Evolutionary conservation across 805 yeast genomes (phyloP).

Genomic region (Novakomyces olei): DNA sequence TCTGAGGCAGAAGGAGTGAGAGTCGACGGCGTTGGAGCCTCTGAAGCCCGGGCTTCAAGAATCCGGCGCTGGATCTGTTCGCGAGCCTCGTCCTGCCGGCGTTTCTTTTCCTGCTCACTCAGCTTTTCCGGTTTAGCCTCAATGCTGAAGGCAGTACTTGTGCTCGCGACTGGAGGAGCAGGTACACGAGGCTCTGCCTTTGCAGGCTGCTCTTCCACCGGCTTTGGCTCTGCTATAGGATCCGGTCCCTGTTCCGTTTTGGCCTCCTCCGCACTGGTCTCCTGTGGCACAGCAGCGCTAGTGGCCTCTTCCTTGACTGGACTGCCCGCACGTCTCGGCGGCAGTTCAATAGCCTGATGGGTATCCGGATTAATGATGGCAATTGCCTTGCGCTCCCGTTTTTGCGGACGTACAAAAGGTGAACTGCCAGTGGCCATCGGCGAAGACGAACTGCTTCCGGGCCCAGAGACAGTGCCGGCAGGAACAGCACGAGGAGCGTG

Average conservation of each 20-base stretch:
- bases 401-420: conserved; percentile 1
- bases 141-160: no score
- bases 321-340: conserved; percentile 8
- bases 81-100: conserved; percentile 9
- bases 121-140: conserved; percentile 18
- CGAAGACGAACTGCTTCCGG: conserved; percentile 1
- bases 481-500: background rate
- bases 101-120: conserved; percentile 22
- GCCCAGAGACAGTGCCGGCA: background rate
- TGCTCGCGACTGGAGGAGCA: background rate
- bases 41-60: no score
- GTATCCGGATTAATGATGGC: conserved; percentile 10
- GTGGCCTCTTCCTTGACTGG: conserved; percentile 5
- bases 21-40: background rate
- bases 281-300: conserved; percentile 7
- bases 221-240: conserved; percentile 9
- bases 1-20: no score
- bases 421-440: background rate
- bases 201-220: conserved; percentile 9
- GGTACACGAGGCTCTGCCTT: conserved; percentile 6
- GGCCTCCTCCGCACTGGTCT: conserved; percentile 7
- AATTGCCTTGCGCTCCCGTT: background rate
- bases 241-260: conserved; percentile 6
- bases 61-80: conserved; percentile 2
- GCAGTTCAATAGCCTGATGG: conserved; percentile 9